Evolutionary conservation across 2,329 filamentous ascomycete species (phyloP).

Genomic region (Exophiala xenobiotica): DNA sequence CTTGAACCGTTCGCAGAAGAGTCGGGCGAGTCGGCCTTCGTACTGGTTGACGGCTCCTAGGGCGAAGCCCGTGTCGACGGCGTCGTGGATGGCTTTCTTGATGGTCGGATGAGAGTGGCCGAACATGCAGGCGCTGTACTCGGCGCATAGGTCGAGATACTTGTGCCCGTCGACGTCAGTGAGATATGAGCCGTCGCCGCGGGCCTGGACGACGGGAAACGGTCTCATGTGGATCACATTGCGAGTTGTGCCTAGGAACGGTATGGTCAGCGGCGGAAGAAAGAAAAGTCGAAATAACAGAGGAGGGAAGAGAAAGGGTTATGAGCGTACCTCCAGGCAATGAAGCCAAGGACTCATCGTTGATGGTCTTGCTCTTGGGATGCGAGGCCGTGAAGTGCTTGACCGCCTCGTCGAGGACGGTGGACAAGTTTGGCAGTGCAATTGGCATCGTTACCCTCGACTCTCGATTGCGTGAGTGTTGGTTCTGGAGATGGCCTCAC

Average conservation of each 20-base stretch:
- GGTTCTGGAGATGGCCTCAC: too few relatives aligned
- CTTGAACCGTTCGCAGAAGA: slow-evolving; percentile 34
- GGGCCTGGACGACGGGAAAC: neutral
- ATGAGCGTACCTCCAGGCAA: slow-evolving; percentile 1
- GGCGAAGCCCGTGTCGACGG: neutral
- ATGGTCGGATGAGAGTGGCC: slow-evolving; percentile 1
- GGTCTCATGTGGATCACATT: slow-evolving; percentile 1
- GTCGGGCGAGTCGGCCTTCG: neutral
- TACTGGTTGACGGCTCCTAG: slow-evolving; percentile 1
- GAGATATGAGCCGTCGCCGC: neutral
- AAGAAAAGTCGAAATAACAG: neutral
- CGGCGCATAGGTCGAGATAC: slow-evolving; percentile 3
- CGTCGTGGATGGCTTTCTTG: neutral
- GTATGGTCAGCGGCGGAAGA: neutral
- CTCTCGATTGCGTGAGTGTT: too few relatives aligned
- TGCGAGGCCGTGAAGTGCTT: neutral
- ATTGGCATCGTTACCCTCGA: neutral
- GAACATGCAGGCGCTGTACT: slow-evolving; percentile 3
- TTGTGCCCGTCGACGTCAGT: slow-evolving; percentile 3
- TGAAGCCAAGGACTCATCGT: neutral
- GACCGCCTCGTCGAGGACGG: neutral
- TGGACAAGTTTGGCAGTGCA: neutral
- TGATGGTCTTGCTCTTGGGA: neutral
- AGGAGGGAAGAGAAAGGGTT: neutral
- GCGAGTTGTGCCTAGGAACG: slow-evolving; percentile 5